These are phyloP conservation scores for Curvularia sp. DNA, from an alignment of 2,329 filamentous ascomycete genomes.

Conservation along the genomic window DNA sequence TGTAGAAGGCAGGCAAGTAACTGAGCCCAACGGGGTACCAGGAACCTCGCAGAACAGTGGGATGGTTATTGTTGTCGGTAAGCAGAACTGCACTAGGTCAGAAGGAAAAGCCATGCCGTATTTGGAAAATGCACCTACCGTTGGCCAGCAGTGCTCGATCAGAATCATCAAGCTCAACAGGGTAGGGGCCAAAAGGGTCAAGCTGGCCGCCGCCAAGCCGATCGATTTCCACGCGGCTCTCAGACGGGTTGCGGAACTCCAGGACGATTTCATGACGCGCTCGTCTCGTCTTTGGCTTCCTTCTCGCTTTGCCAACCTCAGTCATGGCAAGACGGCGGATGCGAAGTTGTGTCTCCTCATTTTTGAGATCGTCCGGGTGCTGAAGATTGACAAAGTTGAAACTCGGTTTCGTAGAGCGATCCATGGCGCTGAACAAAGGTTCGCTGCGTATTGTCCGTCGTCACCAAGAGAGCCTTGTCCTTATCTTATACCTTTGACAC, in stretches of 20 bases:
- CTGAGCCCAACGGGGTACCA: constrained; percentile 41
- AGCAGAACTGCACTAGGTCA: constrained; percentile 36
- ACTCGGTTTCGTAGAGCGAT: constrained; percentile 31
- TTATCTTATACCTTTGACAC: constrained; percentile 9
- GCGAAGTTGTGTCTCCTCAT: constrained; percentile 40
- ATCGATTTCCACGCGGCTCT: constrained; percentile 22
- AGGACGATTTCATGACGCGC: constrained; percentile 39
- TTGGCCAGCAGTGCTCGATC: constrained; percentile 34
- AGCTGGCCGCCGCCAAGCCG: constrained; percentile 31
- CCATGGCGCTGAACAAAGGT: constrained; percentile 24
- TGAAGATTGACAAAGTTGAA: constrained; percentile 45
- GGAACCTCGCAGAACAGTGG: constrained; percentile 32
- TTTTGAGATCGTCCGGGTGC: constrained; percentile 44
- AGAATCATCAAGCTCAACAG: constrained; percentile 36
- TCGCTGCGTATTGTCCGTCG: background rate
- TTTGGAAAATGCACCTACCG: constrained; percentile 24
- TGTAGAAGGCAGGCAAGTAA: constrained; percentile 32
- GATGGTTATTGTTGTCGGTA: constrained; percentile 27
- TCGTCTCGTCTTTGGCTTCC: constrained; percentile 39
- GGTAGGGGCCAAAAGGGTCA: constrained; percentile 39
- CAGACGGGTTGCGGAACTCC: constrained; percentile 28
- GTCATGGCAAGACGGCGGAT: constrained; percentile 47
- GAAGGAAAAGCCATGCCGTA: constrained; percentile 4
- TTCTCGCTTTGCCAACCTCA: constrained; percentile 39
- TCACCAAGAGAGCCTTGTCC: background rate